Evolutionary conservation across 2,329 filamentous ascomycete species (phyloP).

Genomic region (Fusarium setosum): DNA sequence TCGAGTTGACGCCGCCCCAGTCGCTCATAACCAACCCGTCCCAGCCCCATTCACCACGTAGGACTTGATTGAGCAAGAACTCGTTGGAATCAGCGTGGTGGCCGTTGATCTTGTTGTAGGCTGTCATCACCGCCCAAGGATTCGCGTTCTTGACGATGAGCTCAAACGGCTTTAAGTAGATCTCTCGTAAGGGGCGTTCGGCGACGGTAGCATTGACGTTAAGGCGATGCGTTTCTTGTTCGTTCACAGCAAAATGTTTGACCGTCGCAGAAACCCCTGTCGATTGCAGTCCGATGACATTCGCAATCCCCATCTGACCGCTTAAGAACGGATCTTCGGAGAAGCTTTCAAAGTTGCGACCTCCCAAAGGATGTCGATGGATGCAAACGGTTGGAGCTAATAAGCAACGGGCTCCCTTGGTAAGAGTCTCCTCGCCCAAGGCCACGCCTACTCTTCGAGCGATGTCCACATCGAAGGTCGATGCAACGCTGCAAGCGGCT

Average conservation of each 20-base stretch:
- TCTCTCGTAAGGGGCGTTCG: conserved; percentile 15
- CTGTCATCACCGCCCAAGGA: conserved; percentile 46
- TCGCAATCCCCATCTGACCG: conserved; percentile 45
- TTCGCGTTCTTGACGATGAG: conserved; percentile 47
- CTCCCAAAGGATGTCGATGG: conserved; percentile 52
- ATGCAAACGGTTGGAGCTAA: conserved; percentile 49
- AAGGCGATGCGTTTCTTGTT: conserved; percentile 33
- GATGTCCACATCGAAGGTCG: conserved; percentile 70
- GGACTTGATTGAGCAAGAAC: conserved; percentile 37
- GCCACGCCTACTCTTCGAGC: conserved; percentile 65
- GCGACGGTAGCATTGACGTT: conserved; percentile 8
- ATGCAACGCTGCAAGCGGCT: conserved; percentile 56
- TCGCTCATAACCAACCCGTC: conserved; percentile 29
- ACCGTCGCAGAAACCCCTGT: conserved; percentile 46
- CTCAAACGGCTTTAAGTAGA: conserved; percentile 49
- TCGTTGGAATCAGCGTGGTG: conserved; percentile 35
- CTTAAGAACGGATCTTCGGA: conserved; percentile 46
- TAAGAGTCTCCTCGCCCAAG: conserved; percentile 61
- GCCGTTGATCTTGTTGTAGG: conserved; percentile 52
- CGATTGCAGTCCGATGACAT: conserved; percentile 49
- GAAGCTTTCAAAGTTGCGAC: conserved; percentile 52
- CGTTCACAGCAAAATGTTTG: conserved; percentile 55
- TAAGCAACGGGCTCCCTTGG: conserved; percentile 76
- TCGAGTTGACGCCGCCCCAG: conserved; percentile 34
- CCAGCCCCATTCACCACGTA: conserved; percentile 37